Conservation (phyloP, 371 early-diverging fungal species). For the Mucor velutinosus region DNA sequence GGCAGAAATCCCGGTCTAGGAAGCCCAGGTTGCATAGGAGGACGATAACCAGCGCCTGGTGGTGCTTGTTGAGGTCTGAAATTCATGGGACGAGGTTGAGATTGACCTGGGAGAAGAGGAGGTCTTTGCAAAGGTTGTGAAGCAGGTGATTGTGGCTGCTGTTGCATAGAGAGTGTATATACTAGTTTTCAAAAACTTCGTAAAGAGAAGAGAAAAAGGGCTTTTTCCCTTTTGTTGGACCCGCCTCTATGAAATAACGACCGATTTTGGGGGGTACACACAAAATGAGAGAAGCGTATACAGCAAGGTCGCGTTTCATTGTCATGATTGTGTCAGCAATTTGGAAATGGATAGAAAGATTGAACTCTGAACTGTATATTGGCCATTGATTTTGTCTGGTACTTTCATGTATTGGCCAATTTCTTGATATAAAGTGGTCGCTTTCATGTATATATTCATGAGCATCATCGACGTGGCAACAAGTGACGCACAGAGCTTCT, state of each 20-base stretch:
- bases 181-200: background rate
- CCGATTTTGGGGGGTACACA: background rate
- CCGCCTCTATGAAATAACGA: background rate
- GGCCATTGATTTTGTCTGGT: background rate
- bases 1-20: conserved; percentile 35
- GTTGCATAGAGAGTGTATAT: background rate
- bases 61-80: conserved; percentile 28
- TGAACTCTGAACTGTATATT: too few species aligned
- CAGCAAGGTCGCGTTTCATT: background rate
- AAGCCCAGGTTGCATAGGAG: conserved; percentile 18
- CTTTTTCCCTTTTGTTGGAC: background rate
- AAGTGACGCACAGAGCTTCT: background rate
- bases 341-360: background rate
- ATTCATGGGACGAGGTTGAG: conserved; percentile 18
- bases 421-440: background rate
- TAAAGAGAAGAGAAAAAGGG: background rate
- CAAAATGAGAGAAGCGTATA: background rate
- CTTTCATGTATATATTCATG: background rate
- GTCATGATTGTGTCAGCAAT: background rate
- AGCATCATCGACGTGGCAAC: conserved; percentile 6
- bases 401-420: background rate
- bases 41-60: conserved; percentile 21
- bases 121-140: conserved; percentile 19
- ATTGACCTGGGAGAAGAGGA: conserved; percentile 15
- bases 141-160: conserved; percentile 3